Conservation (phyloP, 176 grass and related monocot genomes). For the Aegilops tauschii region DNA sequence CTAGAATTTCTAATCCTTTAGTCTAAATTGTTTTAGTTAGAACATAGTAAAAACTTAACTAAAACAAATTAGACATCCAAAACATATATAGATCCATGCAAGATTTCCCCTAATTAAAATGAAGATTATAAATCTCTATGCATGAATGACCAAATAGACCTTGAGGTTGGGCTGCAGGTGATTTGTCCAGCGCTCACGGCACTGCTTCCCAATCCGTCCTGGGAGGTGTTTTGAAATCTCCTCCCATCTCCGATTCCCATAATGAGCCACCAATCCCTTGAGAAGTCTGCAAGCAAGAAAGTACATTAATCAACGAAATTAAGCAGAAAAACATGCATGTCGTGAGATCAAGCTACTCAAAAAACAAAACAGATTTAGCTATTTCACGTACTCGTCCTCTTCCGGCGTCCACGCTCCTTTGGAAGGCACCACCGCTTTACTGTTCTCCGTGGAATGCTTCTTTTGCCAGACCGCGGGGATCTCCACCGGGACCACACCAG, state of each 20-base stretch:
- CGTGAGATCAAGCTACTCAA: background rate
- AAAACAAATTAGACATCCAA: too few species aligned
- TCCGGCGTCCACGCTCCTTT: conserved; percentile 62
- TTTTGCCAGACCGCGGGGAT: background rate
- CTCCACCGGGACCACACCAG: background rate
- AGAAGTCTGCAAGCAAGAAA: conserved; percentile 40
- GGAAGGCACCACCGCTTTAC: background rate
- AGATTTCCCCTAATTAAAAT: too few species aligned
- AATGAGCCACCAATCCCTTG: conserved; percentile 33
- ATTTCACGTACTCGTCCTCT: conserved; percentile 57
- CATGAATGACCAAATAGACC: conserved; percentile 20
- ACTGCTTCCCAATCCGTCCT: conserved; percentile 71
- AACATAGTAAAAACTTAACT: too few species aligned
- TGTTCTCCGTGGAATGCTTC: background rate
- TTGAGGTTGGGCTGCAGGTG: conserved; percentile 66
- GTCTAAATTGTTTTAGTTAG: too few species aligned
- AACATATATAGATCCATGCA: background rate
- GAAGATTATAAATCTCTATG: background rate
- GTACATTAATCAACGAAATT: background rate
- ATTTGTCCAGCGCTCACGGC: conserved; percentile 84
- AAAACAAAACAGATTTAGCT: background rate
- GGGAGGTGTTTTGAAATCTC: conserved; percentile 53
- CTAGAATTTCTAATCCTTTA: background rate
- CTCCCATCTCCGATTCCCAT: conserved; percentile 59
- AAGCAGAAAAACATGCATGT: background rate